Percentiles rank a stretch among this genome's conserved stretches.
Evolutionary conservation across 305 asterid genomes (phyloP).

Genomic region (Solanum hybrid): DNA sequence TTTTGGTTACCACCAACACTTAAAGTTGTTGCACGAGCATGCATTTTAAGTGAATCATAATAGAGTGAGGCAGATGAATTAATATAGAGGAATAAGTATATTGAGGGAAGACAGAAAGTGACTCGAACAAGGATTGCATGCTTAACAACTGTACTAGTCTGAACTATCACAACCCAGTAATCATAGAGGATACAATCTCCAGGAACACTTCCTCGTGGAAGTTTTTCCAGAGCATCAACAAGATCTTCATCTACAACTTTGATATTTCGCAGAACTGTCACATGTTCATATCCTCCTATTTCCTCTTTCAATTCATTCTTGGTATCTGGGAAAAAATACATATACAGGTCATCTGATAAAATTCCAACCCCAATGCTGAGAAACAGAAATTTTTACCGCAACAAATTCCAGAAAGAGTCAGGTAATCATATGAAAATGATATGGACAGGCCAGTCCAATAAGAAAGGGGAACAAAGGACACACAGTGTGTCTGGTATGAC

Average conservation of each 20-base stretch:
- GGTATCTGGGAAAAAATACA: slow-evolving; percentile 49
- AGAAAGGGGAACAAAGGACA: background rate
- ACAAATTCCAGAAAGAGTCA: background rate
- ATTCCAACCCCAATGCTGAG: background rate
- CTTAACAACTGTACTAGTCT: background rate
- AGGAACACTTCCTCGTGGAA: slow-evolving; percentile 66
- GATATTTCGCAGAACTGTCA: slow-evolving; percentile 55
- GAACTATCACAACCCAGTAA: background rate
- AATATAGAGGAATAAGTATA: background rate
- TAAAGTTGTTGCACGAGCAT: background rate
- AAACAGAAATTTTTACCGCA: background rate
- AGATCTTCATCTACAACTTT: slow-evolving; percentile 85
- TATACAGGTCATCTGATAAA: slow-evolving; percentile 8
- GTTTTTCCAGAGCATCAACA: slow-evolving; percentile 57
- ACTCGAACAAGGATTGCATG: background rate
- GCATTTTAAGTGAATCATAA: background rate
- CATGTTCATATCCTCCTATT: slow-evolving; percentile 91
- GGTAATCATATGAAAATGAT: background rate
- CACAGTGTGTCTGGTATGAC: background rate
- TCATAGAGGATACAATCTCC: slow-evolving; percentile 86
- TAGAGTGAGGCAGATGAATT: background rate
- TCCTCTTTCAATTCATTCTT: slow-evolving; percentile 68
- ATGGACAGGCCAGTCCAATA: background rate
- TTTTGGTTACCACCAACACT: background rate
- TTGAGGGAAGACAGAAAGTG: background rate